phyloP scores from a whole-genome alignment of 768 basidiomycete species.

The Podaxis pistillaris region DNA sequence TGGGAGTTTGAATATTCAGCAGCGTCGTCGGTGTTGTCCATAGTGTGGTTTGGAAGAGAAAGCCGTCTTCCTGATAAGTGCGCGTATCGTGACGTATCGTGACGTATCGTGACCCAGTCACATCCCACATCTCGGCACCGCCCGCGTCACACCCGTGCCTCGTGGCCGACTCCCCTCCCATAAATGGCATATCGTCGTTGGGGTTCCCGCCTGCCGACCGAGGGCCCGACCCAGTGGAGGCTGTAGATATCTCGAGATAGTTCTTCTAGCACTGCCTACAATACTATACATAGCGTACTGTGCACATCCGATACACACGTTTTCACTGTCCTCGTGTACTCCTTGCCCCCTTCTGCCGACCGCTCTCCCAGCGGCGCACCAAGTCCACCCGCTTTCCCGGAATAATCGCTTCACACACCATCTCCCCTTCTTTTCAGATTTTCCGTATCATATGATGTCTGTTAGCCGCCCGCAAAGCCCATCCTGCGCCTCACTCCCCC shows the following conservation, averaged over 20 bases:
- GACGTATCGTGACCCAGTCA: not conserved
- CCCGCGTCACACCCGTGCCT: conserved; percentile 7
- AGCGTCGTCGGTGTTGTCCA: conserved; percentile 4
- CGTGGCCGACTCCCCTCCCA: conserved; percentile 6
- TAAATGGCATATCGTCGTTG: not conserved
- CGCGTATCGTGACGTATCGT: conserved; percentile 1
- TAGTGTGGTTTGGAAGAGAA: not conserved
- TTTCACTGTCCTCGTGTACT: not conserved
- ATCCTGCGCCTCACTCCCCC: conserved; percentile 3
- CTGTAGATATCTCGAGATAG: not conserved
- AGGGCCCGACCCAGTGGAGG: not conserved
- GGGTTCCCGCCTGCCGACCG: not conserved
- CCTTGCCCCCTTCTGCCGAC: not conserved
- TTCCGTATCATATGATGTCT: conserved; percentile 7
- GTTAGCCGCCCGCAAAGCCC: not conserved
- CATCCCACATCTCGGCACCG: conserved; percentile 10
- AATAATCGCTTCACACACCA: conserved; percentile 10
- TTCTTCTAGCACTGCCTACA: not conserved
- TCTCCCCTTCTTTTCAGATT: not conserved
- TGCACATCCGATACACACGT: no score
- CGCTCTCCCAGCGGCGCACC: conserved; percentile 1
- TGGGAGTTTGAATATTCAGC: conserved; percentile 34
- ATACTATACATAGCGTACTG: no score
- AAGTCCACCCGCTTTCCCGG: conserved; percentile 11
- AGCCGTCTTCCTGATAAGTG: conserved; percentile 6